Conservation (phyloP, 495 filamentous ascomycete species). For the Neurospora intermedia region DNA sequence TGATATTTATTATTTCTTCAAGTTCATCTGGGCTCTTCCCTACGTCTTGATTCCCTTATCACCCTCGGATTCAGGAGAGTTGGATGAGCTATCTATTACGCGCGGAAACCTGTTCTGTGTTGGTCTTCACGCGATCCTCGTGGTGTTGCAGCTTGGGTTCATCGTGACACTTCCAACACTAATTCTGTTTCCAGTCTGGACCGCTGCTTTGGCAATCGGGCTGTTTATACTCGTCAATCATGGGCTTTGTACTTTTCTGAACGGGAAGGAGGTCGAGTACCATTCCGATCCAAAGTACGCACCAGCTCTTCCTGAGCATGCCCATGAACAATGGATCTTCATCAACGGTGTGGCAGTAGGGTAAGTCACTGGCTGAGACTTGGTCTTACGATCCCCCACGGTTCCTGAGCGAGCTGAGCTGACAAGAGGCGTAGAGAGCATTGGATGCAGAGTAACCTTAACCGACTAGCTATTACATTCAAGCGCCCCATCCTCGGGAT, state of each 20-base stretch:
- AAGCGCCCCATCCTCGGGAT: conserved; percentile 65
- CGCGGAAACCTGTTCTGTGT: conserved; percentile 38
- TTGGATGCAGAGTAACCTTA: conserved; percentile 58
- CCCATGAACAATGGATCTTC: conserved; percentile 63
- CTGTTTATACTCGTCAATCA: conserved; percentile 37
- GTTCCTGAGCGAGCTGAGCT: not conserved
- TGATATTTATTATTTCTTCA: conserved; percentile 45
- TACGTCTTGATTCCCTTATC: conserved; percentile 42
- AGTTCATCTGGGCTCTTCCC: conserved; percentile 38
- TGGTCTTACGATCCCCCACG: not conserved
- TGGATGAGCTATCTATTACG: conserved; percentile 50
- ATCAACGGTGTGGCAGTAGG: conserved; percentile 59
- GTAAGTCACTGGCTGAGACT: conserved; percentile 22
- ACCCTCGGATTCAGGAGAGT: conserved; percentile 35
- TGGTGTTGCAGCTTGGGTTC: conserved; percentile 39
- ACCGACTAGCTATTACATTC: conserved; percentile 64
- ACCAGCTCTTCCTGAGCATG: conserved; percentile 27
- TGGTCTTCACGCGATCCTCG: conserved; percentile 39
- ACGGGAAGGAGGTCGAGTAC: conserved; percentile 32
- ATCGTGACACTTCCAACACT: conserved; percentile 38
- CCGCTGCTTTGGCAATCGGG: conserved; percentile 24
- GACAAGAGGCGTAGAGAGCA: conserved; percentile 28
- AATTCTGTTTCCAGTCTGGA: conserved; percentile 42
- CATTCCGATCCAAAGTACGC: conserved; percentile 34
- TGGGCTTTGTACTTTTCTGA: conserved; percentile 39